Conservation (phyloP, 116 monocot genomes). For the Zostera marina region DNA sequence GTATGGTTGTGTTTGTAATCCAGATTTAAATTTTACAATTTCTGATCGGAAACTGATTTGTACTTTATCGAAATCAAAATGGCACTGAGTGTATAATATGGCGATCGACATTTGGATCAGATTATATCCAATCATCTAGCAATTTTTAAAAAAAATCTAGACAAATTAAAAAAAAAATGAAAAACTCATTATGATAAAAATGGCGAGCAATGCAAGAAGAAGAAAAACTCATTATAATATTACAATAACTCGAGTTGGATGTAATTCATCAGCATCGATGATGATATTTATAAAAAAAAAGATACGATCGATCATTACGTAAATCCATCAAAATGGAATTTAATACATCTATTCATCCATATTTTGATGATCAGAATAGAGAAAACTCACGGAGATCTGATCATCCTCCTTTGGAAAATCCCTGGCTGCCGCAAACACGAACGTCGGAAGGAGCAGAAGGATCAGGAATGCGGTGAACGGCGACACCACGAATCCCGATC, state of each 20-base stretch:
- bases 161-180: no score
- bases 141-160: no score
- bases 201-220: background rate
- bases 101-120: no score
- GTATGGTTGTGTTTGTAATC: no score
- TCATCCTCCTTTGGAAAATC: background rate
- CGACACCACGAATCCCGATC: background rate
- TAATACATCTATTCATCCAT: no score
- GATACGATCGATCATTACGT: background rate
- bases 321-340: no score
- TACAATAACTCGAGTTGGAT: background rate
- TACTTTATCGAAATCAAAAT: no score
- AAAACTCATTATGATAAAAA: no score
- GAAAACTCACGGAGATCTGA: background rate
- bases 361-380: background rate
- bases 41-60: no score
- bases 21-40: no score
- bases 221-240: background rate
- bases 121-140: no score
- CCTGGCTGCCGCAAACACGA: background rate
- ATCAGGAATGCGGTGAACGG: background rate
- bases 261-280: background rate
- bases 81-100: no score
- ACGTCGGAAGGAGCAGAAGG: background rate
- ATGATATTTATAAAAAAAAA: background rate